These are phyloP conservation scores for Cladochytrium replicatum DNA, from an alignment of 192 early-diverging fungal species.

Conservation along the genomic window DNA sequence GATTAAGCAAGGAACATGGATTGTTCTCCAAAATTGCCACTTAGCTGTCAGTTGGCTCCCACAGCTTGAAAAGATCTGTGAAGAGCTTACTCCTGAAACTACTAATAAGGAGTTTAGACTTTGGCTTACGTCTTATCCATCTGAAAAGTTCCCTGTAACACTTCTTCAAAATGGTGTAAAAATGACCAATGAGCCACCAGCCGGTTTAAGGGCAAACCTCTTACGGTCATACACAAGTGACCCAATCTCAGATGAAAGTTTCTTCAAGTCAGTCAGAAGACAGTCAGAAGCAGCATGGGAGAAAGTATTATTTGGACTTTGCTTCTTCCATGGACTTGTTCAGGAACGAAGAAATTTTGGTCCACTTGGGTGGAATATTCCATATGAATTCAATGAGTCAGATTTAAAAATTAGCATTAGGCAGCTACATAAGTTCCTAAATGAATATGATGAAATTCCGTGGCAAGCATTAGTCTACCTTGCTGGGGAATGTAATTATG, in stretches of 20 bases:
- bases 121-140: slow-evolving; percentile 52
- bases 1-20: slow-evolving; percentile 42
- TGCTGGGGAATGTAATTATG: slow-evolving; percentile 54
- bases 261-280: slow-evolving; percentile 43
- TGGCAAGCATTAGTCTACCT: slow-evolving; percentile 47
- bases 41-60: slow-evolving; percentile 49
- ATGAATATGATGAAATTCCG: slow-evolving; percentile 50
- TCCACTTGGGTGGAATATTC: slow-evolving; percentile 55
- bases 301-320: slow-evolving; percentile 48
- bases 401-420: slow-evolving; percentile 46
- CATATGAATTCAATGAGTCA: slow-evolving; percentile 56
- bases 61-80: slow-evolving; percentile 52
- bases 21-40: slow-evolving; percentile 55
- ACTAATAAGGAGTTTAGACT: slow-evolving; percentile 44
- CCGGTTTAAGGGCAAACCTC: slow-evolving; percentile 44
- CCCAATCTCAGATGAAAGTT: slow-evolving; percentile 43
- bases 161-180: slow-evolving; percentile 52
- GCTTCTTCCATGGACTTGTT: slow-evolving; percentile 52
- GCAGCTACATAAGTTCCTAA: slow-evolving; percentile 53
- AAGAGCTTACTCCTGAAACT: slow-evolving; percentile 45
- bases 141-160: slow-evolving; percentile 51
- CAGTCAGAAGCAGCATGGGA: slow-evolving; percentile 34
- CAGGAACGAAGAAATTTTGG: slow-evolving; percentile 56
- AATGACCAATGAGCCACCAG: slow-evolving; percentile 56
- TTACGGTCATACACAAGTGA: slow-evolving; percentile 42